phyloP scores from a whole-genome alignment of 257 asterid genomes.

The Gynochthodes officinalis region DNA sequence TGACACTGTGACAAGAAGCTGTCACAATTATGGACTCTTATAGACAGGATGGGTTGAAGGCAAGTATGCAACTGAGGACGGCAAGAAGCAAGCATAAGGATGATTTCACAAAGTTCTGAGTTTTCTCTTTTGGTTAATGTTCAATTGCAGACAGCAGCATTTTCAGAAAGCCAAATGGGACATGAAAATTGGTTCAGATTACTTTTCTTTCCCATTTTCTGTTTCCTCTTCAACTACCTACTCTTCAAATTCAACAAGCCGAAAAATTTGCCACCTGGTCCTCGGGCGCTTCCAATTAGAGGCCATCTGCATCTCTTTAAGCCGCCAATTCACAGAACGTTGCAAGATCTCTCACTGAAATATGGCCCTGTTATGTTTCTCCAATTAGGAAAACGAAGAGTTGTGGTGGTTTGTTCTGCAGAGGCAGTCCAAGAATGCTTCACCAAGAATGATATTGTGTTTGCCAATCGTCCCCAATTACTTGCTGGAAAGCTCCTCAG shows the following conservation, averaged over 20 bases:
- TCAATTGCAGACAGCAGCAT: not conserved
- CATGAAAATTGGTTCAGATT: not conserved
- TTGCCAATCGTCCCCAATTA: constrained; percentile 48
- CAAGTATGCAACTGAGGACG: too few species aligned
- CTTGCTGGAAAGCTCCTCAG: constrained; percentile 35
- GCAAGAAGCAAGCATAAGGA: too few species aligned
- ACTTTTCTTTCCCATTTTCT: not conserved
- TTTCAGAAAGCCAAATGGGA: not conserved
- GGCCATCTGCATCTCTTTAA: constrained; percentile 62
- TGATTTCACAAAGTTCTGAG: not conserved
- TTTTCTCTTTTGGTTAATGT: not conserved
- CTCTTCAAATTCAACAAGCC: not conserved
- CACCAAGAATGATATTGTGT: constrained; percentile 42
- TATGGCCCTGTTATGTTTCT: constrained; percentile 50
- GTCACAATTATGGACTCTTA: too few species aligned
- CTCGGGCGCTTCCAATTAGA: constrained; percentile 44
- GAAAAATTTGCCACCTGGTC: constrained; percentile 35
- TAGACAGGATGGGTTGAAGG: too few species aligned
- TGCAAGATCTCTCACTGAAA: not conserved
- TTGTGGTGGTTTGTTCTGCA: constrained; percentile 48
- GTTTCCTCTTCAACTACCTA: not conserved
- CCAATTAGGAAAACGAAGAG: constrained; percentile 34
- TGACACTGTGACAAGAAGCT: too few species aligned
- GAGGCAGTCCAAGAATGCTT: constrained; percentile 54
- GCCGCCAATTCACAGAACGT: constrained; percentile 15